Percentiles rank a stretch among this genome's conserved stretches.
Conservation (phyloP, 208 protist species). For the Sergeia podlipaevii region DNA sequence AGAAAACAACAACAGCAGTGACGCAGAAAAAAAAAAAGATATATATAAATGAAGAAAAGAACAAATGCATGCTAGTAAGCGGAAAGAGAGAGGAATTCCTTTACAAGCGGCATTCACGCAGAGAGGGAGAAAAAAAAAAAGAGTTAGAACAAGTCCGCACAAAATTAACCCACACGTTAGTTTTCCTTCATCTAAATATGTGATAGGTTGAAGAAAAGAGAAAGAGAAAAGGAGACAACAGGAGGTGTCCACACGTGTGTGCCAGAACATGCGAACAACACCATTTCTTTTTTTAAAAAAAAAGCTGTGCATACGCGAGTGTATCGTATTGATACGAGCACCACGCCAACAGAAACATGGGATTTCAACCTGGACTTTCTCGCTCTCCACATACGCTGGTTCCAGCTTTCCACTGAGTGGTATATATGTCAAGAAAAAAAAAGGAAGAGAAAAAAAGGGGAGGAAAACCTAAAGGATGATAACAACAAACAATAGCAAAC, state of each 20-base stretch:
- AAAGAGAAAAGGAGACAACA: constrained; percentile 1
- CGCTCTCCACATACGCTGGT: not conserved
- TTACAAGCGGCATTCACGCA: too few relatives aligned
- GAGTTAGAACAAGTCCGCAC: not conserved
- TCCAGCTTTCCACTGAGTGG: constrained; percentile 1
- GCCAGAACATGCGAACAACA: not conserved
- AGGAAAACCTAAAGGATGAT: not conserved
- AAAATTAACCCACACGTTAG: too few relatives aligned
- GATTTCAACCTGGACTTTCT: constrained; percentile 2
- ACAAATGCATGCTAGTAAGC: not conserved
- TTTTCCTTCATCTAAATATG: not conserved
- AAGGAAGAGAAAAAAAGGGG: not conserved
- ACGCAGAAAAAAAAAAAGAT: not conserved
- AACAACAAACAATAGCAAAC: constrained; percentile 1
- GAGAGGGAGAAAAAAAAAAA: constrained; percentile 7
- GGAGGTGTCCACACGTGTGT: not conserved
- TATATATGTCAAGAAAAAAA: constrained; percentile 2
- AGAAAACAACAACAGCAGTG: too few relatives aligned
- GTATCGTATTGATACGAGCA: constrained; percentile 7
- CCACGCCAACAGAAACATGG: not conserved
- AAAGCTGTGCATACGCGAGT: not conserved
- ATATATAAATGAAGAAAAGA: not conserved
- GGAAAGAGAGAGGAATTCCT: constrained; percentile 5
- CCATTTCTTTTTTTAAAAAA: constrained; percentile 8
- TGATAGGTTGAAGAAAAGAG: constrained; percentile 4